phyloP scores from a whole-genome alignment of 805 yeast species.

The Yarrowia sp. region DNA sequence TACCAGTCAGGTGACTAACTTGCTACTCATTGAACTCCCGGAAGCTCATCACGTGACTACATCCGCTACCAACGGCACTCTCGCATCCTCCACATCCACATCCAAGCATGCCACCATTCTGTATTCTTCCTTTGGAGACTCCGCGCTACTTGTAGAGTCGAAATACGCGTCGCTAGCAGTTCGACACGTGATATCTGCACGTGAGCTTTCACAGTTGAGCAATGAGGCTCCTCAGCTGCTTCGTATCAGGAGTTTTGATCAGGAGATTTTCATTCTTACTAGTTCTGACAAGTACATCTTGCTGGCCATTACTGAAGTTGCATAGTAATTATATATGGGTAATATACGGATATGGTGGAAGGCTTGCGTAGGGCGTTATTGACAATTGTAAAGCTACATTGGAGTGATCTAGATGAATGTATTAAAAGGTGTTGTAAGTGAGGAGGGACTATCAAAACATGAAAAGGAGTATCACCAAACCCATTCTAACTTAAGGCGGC shows the following conservation, averaged over 20 bases:
- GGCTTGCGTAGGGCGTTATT: too few relatives aligned
- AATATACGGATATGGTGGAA: neutral
- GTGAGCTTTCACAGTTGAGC: constrained; percentile 4
- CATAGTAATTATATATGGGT: neutral
- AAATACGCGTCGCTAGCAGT: constrained; percentile 16
- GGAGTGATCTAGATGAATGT: too few relatives aligned
- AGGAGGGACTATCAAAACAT: too few relatives aligned
- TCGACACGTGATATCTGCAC: constrained; percentile 8
- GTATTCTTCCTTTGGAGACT: constrained; percentile 15
- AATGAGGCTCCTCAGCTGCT: constrained; percentile 4
- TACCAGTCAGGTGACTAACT: constrained; percentile 2
- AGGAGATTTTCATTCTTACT: constrained; percentile 14
- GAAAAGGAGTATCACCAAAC: too few relatives aligned
- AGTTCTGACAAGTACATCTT: constrained; percentile 13
- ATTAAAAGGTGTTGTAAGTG: too few relatives aligned
- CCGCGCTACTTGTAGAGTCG: neutral
- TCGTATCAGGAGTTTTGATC: constrained; percentile 1
- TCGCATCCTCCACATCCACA: neutral
- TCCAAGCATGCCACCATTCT: constrained; percentile 9
- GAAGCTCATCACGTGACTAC: constrained; percentile 1
- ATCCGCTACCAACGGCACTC: neutral
- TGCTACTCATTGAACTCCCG: constrained; percentile 10
- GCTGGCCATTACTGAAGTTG: constrained; percentile 4
- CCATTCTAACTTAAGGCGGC: too few relatives aligned
- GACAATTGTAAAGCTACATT: too few relatives aligned